Conservation (phyloP, 176 grass and related monocot genomes). For the Musa beccarii region DNA sequence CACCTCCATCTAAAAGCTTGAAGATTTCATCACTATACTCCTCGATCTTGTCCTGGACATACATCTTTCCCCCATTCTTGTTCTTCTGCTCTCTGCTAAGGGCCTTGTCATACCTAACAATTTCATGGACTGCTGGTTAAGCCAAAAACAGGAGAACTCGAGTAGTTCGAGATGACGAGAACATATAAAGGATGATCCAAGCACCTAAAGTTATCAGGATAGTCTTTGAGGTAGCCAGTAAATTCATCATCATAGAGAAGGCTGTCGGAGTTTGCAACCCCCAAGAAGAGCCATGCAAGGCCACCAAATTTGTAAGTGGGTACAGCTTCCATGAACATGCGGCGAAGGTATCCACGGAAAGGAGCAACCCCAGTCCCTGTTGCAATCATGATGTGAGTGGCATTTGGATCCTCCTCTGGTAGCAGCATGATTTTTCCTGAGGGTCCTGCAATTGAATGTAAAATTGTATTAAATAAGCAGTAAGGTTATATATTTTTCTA, state of each 20-base stretch:
- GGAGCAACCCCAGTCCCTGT: constrained; percentile 88
- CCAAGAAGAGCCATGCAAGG: constrained; percentile 88
- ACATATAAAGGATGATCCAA: not conserved
- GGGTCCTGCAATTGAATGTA: constrained; percentile 43
- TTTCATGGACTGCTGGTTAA: not conserved
- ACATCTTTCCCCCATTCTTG: constrained; percentile 77
- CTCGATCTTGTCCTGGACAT: constrained; percentile 92
- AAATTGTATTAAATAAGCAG: not conserved
- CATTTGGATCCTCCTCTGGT: constrained; percentile 72
- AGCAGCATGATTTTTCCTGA: constrained; percentile 92
- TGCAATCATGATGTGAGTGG: constrained; percentile 94
- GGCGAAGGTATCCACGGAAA: constrained; percentile 74
- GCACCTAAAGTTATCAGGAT: constrained; percentile 79
- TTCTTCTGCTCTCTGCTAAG: constrained; percentile 82
- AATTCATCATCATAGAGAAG: constrained; percentile 90
- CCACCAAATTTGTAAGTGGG: constrained; percentile 65
- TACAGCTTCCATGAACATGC: constrained; percentile 94
- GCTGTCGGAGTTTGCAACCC: constrained; percentile 80
- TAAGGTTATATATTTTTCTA: not conserved
- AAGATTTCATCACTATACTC: constrained; percentile 90
- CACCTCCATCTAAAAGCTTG: constrained; percentile 64
- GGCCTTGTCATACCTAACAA: constrained; percentile 68
- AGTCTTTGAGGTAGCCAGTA: constrained; percentile 48
- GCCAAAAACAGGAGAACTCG: not conserved
- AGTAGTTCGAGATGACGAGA: not conserved